Evolutionary conservation across 148 eudicot species (phyloP).

Genomic region (Rhododendron griersonianum): DNA sequence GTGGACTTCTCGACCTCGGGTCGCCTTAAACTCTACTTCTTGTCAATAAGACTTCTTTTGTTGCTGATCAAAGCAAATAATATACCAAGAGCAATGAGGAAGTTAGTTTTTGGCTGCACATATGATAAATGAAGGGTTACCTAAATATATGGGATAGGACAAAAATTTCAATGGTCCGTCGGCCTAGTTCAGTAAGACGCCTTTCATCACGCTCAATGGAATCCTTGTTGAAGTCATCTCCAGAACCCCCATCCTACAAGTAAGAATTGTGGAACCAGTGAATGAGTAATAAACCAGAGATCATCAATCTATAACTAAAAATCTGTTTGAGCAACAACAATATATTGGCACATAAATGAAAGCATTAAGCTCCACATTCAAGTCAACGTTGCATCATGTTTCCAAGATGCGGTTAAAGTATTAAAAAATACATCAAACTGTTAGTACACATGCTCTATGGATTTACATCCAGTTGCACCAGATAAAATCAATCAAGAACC

Average conservation of each 20-base stretch:
- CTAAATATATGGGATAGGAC: constrained; percentile 81
- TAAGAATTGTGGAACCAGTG: constrained; percentile 6
- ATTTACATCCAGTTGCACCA: not conserved
- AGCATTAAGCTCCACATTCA: not conserved
- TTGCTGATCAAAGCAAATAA: not conserved
- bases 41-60: not conserved
- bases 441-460: not conserved
- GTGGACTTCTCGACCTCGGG: not conserved
- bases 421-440: not conserved
- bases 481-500: not conserved
- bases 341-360: not conserved
- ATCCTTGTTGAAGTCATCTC: constrained; percentile 80
- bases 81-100: not conserved
- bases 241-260: constrained; percentile 72
- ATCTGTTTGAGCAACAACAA: not conserved
- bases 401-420: not conserved
- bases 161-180: constrained; percentile 92
- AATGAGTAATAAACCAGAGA: not conserved
- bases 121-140: constrained; percentile 24
- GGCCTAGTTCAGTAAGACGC: constrained; percentile 88
- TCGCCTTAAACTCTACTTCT: not conserved
- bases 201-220: constrained; percentile 89
- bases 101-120: constrained; percentile 7
- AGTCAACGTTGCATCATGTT: not conserved
- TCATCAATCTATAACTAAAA: not conserved